Conservation (phyloP, 2,329 filamentous ascomycete genomes). For the Whalleya microplaca region DNA sequence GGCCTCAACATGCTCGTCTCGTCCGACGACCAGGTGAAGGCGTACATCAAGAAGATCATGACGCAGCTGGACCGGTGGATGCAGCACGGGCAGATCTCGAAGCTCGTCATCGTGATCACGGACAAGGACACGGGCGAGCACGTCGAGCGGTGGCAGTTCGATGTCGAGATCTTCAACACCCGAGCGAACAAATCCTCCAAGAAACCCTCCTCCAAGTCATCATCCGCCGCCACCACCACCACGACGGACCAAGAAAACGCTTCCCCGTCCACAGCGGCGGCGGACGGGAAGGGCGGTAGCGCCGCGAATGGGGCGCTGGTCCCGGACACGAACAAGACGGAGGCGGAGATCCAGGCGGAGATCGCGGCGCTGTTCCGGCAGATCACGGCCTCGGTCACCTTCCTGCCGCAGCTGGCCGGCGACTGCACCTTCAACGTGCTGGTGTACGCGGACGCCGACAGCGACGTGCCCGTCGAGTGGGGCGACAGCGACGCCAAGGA, state of each 20-base stretch:
- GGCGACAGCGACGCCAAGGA: constrained; percentile 98
- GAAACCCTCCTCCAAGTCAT: constrained; percentile 56
- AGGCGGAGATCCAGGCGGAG: constrained; percentile 91
- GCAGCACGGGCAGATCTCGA: constrained; percentile 94
- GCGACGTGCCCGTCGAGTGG: constrained; percentile 97
- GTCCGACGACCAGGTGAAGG: constrained; percentile 95
- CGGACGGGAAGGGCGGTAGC: constrained; percentile 31
- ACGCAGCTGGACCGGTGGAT: constrained; percentile 97
- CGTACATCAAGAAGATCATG: constrained; percentile 99
- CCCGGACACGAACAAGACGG: constrained; percentile 73
- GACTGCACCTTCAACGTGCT: constrained; percentile 99
- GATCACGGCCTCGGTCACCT: constrained; percentile 96
- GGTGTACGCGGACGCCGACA: constrained; percentile 96
- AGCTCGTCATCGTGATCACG: constrained; percentile 94
- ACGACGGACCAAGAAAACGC: constrained; percentile 71
- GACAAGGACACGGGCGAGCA: constrained; percentile 96
- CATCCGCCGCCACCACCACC: constrained; percentile 47
- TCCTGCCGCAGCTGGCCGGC: constrained; percentile 88
- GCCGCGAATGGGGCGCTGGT: constrained; percentile 1
- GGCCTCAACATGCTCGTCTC: constrained; percentile 98
- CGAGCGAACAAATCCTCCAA: constrained; percentile 33
- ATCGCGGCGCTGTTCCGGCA: constrained; percentile 97
- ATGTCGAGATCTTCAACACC: constrained; percentile 58
- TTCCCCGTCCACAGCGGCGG: too few relatives aligned
- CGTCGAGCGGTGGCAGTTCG: constrained; percentile 97